These are phyloP conservation scores for Suillus weaverae DNA, from an alignment of 768 basidiomycete genomes.

Conservation along the genomic window DNA sequence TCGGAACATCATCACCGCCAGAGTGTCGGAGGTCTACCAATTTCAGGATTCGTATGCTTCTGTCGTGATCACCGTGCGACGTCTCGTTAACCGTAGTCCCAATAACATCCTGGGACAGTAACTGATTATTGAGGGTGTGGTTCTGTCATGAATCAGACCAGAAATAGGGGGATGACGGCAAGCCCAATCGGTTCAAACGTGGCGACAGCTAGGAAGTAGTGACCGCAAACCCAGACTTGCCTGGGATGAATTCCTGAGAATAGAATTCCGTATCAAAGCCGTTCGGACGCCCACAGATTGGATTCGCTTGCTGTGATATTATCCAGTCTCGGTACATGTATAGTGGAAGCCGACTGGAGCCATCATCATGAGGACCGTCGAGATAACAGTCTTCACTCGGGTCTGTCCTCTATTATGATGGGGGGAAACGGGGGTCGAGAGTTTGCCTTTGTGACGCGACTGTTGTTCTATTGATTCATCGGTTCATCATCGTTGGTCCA, in stretches of 20 bases:
- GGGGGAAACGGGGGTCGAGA: not conserved
- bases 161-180: not conserved
- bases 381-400: not conserved
- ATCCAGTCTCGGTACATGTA: not conserved
- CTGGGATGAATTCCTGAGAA: not conserved
- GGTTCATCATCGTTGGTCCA: not conserved
- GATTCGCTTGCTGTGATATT: not conserved
- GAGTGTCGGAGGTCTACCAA: not conserved
- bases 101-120: not conserved
- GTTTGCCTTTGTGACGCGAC: not conserved
- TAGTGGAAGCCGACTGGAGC: not conserved
- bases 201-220: not conserved
- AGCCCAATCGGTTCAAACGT: not conserved
- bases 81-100: not conserved
- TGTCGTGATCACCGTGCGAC: not conserved
- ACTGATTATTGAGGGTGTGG: not conserved
- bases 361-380: not conserved
- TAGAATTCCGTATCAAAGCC: not conserved
- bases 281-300: not conserved
- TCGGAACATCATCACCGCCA: not conserved
- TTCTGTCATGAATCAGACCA: not conserved
- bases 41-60: not conserved
- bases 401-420: not conserved
- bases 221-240: not conserved
- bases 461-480: not conserved